These are phyloP conservation scores for Coemansia sp. DNA, from an alignment of 192 early-diverging fungal species.

Conservation along the genomic window DNA sequence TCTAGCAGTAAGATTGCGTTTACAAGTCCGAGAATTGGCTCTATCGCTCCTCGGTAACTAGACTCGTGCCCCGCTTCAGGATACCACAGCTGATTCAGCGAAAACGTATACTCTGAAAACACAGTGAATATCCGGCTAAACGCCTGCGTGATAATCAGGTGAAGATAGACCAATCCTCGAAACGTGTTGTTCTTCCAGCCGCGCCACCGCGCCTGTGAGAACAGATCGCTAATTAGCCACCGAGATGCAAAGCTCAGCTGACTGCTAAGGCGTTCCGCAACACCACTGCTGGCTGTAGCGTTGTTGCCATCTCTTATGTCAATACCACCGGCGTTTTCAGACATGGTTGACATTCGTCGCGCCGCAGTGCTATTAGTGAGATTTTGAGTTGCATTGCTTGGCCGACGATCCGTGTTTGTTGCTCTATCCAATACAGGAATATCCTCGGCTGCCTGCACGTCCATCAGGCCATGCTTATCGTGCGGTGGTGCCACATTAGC, in stretches of 20 bases:
- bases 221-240: slow-evolving; percentile 53
- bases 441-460: background rate
- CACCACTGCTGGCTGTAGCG: background rate
- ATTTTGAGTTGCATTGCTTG: slow-evolving; percentile 1
- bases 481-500: background rate
- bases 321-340: background rate
- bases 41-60: slow-evolving; percentile 45
- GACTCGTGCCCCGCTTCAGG: slow-evolving; percentile 23
- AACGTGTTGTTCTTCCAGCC: slow-evolving; percentile 52
- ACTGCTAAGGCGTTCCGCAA: slow-evolving; percentile 38
- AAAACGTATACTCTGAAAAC: slow-evolving; percentile 55
- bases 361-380: background rate
- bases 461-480: background rate
- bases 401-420: background rate
- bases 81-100: slow-evolving; percentile 52
- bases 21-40: slow-evolving; percentile 28
- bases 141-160: slow-evolving; percentile 49
- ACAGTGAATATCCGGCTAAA: slow-evolving; percentile 43
- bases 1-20: slow-evolving; percentile 40
- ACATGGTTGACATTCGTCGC: background rate
- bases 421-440: background rate
- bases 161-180: slow-evolving; percentile 44
- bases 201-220: slow-evolving; percentile 50
- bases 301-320: background rate
- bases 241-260: slow-evolving; percentile 51